A percentile compares a stretch with the other conserved stretches of the same genome.
These are phyloP conservation scores for Circinella minor DNA, from an alignment of 371 early-diverging fungal species.

Conservation along the genomic window DNA sequence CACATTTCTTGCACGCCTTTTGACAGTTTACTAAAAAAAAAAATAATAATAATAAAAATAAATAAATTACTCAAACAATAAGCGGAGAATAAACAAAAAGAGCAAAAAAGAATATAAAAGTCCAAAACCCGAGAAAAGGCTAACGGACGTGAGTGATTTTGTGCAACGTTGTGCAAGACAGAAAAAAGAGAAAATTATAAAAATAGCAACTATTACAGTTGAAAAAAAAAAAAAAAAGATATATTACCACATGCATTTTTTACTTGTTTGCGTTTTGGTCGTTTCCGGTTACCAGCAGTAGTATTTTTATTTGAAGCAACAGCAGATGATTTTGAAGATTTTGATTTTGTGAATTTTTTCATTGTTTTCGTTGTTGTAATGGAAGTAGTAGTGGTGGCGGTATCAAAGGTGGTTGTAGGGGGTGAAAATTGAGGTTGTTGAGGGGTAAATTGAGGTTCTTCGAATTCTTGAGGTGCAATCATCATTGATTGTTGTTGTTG, in stretches of 20 bases:
- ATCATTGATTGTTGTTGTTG: slow-evolving; percentile 12
- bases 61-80: background rate
- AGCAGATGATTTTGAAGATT: background rate
- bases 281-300: slow-evolving; percentile 16
- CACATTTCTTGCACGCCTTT: slow-evolving; percentile 94
- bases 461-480: background rate
- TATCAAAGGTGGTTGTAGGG: background rate
- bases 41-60: slow-evolving; percentile 7
- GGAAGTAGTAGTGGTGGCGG: slow-evolving; percentile 1
- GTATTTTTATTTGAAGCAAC: background rate
- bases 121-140: slow-evolving; percentile 18
- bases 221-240: slow-evolving; percentile 8
- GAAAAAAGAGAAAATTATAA: background rate
- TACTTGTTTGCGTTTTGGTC: slow-evolving; percentile 69
- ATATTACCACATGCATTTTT: slow-evolving; percentile 81
- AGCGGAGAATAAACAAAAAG: slow-evolving; percentile 13
- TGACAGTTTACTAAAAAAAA: slow-evolving; percentile 81
- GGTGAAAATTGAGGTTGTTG: background rate
- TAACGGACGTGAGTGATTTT: background rate
- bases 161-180: slow-evolving; percentile 4
- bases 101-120: slow-evolving; percentile 19
- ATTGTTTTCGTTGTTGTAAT: slow-evolving; percentile 10
- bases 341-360: background rate
- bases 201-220: background rate
- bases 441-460: background rate